Percentiles rank a stretch among this genome's conserved stretches.
Evolutionary conservation across 805 yeast species (phyloP).

Genomic region (Yamadazyma tumulicola): DNA sequence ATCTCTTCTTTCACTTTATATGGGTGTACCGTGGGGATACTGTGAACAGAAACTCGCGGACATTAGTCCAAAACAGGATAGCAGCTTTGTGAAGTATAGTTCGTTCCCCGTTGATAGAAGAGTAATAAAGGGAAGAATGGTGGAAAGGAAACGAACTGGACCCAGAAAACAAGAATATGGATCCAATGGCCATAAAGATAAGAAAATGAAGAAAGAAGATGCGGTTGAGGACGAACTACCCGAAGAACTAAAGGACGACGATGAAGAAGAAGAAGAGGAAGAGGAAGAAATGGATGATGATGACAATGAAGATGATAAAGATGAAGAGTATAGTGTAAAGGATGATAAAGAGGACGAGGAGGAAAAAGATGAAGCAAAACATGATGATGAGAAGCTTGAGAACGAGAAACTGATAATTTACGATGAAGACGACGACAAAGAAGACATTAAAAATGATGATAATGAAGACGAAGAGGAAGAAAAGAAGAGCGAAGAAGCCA

Average conservation of each 20-base stretch:
- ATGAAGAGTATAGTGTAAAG: constrained; percentile 29
- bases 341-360: constrained; percentile 36
- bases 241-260: constrained; percentile 24
- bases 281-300: constrained; percentile 23
- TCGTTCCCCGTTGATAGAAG: no score
- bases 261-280: constrained; percentile 22
- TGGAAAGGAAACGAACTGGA: constrained; percentile 31
- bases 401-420: no score
- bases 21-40: no score
- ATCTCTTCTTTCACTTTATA: no score
- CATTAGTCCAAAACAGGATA: no score
- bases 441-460: constrained; percentile 28
- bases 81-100: no score
- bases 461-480: constrained; percentile 16
- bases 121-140: no score
- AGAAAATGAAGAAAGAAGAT: constrained; percentile 14
- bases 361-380: constrained; percentile 10
- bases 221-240: constrained; percentile 25
- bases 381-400: constrained; percentile 18
- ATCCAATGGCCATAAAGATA: constrained; percentile 4
- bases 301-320: constrained; percentile 16
- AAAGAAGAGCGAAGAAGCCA: constrained; percentile 21
- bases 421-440: constrained; percentile 35
- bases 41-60: no score
- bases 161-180: constrained; percentile 8